Evolutionary conservation across 257 asterid genomes (phyloP), one percentile per base, ranked within the genome.

Genomic region (Solanum clarkiae): DNA sequence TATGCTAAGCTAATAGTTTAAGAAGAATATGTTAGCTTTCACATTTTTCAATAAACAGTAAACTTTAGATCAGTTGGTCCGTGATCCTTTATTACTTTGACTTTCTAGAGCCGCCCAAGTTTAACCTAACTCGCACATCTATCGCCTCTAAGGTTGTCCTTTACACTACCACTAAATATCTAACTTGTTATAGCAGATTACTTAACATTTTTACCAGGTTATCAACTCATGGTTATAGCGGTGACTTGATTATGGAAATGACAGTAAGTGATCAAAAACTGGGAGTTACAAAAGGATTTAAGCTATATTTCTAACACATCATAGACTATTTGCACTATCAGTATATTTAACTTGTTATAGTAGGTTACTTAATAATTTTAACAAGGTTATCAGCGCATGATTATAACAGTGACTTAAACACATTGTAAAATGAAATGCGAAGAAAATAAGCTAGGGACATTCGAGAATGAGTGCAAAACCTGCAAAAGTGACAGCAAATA

Each of bases 401-500:
- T 75, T 47, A 47, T 24, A 47, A 10, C 29, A 70, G 3, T 66
- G 74, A 42, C 9, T n/a, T 74, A 1, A 74, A 32, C 36, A n/a
- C 18, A 22, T n/a, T 22, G 14, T 9, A 6, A 15, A 75, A 32
- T 15, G 20, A 7, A 22, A 5, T 9, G 22, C 57, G n/a, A 72
- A 72, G 84, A 29, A 29, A 29, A 29, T 29, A 29, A 29, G 32
- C 32, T 2, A 2, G 3, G 32, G 3, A 2, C n/a, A n/a, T n/a
- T 12, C 84, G 36, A 53, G 75, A 86, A 16, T 9, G 74, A 63
- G 60, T 36, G 40, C 26, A 80, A 56, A 77, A 94, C 98, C 97
- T 92, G 98, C 98, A 95, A 85, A 91, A 95, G 90, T 95, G 98
- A 92, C 98, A 95, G 87, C 90, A 91, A 85, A 95, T 91, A 42